These are phyloP conservation scores for Pyrenula aspistea DNA, from an alignment of 495 filamentous ascomycete species.

Conservation along the genomic window DNA sequence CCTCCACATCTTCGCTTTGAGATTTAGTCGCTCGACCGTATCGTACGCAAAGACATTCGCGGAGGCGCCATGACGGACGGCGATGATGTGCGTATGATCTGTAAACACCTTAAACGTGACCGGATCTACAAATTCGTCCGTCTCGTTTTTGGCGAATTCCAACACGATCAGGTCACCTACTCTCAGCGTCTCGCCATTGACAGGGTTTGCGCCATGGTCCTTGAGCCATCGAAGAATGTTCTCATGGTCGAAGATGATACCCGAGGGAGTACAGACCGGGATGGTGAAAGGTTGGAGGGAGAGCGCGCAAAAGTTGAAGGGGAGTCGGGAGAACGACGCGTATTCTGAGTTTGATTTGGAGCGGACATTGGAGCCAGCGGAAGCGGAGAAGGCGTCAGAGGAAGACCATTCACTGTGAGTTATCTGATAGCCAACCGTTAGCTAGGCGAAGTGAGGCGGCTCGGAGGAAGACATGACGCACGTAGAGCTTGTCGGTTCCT, in stretches of 20 bases:
- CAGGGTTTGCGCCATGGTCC: slow-evolving; percentile 82
- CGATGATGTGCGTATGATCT: slow-evolving; percentile 94
- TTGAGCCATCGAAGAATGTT: slow-evolving; percentile 87
- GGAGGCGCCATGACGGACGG: slow-evolving; percentile 60
- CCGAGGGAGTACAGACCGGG: slow-evolving; percentile 68
- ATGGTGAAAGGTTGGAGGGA: slow-evolving; percentile 85
- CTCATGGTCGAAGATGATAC: slow-evolving; percentile 76
- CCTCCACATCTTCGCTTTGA: slow-evolving; percentile 94
- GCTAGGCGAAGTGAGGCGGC: slow-evolving; percentile 4
- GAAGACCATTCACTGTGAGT: slow-evolving; percentile 96
- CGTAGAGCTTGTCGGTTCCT: slow-evolving; percentile 70
- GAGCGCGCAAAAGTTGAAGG: slow-evolving; percentile 96
- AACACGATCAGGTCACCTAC: slow-evolving; percentile 80
- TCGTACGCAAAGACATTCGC: slow-evolving; percentile 96
- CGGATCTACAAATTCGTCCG: slow-evolving; percentile 87
- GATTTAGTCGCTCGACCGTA: slow-evolving; percentile 86
- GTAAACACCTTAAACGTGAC: slow-evolving; percentile 96
- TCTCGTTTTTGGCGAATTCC: slow-evolving; percentile 83
- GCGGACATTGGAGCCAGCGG: slow-evolving; percentile 53
- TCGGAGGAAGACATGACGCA: slow-evolving; percentile 27
- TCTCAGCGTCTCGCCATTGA: slow-evolving; percentile 68
- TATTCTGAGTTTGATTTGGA: slow-evolving; percentile 38
- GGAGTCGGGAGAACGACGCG: slow-evolving; percentile 71
- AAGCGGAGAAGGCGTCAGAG: slow-evolving; percentile 70
- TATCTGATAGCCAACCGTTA: slow-evolving; percentile 37